Conservation (phyloP, 352 stramenopile species). For the Pythium chondricola region DNA sequence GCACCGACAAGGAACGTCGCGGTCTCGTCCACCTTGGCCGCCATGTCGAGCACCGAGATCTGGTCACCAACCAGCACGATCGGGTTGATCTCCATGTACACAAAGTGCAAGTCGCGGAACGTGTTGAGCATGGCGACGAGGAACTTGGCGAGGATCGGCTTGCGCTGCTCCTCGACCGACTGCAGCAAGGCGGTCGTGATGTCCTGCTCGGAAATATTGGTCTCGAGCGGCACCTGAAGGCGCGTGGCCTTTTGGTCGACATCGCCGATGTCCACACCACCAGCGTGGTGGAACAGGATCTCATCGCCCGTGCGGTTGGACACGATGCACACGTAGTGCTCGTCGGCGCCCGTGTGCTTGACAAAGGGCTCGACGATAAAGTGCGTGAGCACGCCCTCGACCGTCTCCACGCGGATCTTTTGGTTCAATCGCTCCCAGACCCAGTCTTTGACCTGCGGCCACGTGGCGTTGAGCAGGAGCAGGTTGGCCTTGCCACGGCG, state of each 20-base stretch:
- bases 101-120: conserved; percentile 95
- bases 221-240: conserved; percentile 82
- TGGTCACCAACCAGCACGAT: conserved; percentile 90
- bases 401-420: conserved; percentile 87
- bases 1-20: conserved; percentile 91
- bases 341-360: conserved; percentile 87
- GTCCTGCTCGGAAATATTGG: conserved; percentile 53
- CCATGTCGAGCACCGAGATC: conserved; percentile 94
- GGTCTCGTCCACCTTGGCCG: conserved; percentile 96
- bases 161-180: conserved; percentile 73
- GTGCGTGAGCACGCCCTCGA: conserved; percentile 90
- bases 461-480: conserved; percentile 92
- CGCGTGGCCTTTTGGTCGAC: conserved; percentile 92
- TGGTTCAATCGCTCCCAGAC: conserved; percentile 92
- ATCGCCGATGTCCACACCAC: conserved; percentile 94
- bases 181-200: conserved; percentile 71
- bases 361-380: conserved; percentile 98
- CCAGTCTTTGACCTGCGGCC: conserved; percentile 90
- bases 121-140: conserved; percentile 87
- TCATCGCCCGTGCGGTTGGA: conserved; percentile 93
- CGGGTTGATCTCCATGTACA: conserved; percentile 98
- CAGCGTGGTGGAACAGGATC: conserved; percentile 95
- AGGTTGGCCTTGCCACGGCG: conserved; percentile 94
- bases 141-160: conserved; percentile 86
- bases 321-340: conserved; percentile 97